These are phyloP conservation scores for Astragalus glycyphyllos DNA, from an alignment of 306 rosid species.

Conservation along the genomic window DNA sequence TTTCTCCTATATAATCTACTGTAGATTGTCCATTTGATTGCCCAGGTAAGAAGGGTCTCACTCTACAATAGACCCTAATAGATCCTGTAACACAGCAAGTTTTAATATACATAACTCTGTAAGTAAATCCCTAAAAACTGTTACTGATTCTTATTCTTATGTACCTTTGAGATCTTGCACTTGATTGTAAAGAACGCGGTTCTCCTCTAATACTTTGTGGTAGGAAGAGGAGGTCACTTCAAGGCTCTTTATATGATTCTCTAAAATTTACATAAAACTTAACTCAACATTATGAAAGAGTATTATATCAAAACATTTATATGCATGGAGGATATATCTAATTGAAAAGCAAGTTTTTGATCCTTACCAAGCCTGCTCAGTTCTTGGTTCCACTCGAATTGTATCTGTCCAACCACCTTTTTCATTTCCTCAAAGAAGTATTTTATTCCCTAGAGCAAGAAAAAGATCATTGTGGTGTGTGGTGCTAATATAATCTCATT, in stretches of 20 bases:
- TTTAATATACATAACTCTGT: slow-evolving; percentile 11
- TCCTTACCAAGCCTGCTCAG: slow-evolving; percentile 74
- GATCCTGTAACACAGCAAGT: slow-evolving; percentile 63
- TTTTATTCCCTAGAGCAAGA: slow-evolving; percentile 59
- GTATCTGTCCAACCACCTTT: slow-evolving; percentile 63
- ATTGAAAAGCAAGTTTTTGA: slow-evolving; percentile 37
- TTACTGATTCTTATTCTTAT: slow-evolving; percentile 18
- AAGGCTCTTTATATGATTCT: slow-evolving; percentile 70
- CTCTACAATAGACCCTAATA: slow-evolving; percentile 94
- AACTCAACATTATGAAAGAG: slow-evolving; percentile 24
- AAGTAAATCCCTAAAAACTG: slow-evolving; percentile 29
- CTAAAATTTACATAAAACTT: slow-evolving; percentile 54
- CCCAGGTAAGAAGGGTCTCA: slow-evolving; percentile 81
- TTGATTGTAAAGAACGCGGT: slow-evolving; percentile 87
- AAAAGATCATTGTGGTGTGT: slow-evolving; percentile 7
- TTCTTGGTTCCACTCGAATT: slow-evolving; percentile 71
- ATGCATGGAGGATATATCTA: slow-evolving; percentile 16
- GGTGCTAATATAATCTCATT: slow-evolving; percentile 14
- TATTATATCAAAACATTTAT: background rate
- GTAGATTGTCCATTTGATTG: slow-evolving; percentile 75
- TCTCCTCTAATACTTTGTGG: slow-evolving; percentile 85
- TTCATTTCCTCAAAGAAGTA: slow-evolving; percentile 66
- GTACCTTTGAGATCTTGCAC: slow-evolving; percentile 96
- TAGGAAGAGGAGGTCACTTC: slow-evolving; percentile 84
- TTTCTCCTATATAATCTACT: slow-evolving; percentile 91